These are phyloP conservation scores for Pseudogymnoascus sp. DNA, from an alignment of 2,329 filamentous ascomycete species.

Conservation along the genomic window DNA sequence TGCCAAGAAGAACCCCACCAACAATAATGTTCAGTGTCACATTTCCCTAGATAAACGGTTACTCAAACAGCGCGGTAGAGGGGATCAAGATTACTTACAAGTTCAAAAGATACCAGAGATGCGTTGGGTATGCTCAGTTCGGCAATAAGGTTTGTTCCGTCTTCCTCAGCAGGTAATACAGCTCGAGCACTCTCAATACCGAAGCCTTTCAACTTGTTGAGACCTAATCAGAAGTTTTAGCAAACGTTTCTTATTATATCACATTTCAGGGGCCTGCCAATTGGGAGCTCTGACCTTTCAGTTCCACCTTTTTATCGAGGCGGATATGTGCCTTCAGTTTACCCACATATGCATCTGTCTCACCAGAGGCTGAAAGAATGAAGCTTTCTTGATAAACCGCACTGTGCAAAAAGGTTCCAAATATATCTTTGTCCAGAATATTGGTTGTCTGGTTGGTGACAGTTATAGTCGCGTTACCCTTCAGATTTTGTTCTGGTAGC, in stretches of 20 bases:
- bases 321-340: constrained; percentile 28
- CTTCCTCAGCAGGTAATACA: constrained; percentile 14
- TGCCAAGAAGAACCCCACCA: constrained; percentile 35
- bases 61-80: neutral
- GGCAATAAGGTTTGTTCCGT: constrained; percentile 21
- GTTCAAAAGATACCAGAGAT: neutral
- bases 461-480: neutral
- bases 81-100: neutral
- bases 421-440: neutral
- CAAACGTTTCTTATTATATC: neutral
- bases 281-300: constrained; percentile 26
- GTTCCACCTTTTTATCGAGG: constrained; percentile 29
- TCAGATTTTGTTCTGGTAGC: constrained; percentile 13
- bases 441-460: neutral
- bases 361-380: neutral
- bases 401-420: constrained; percentile 1
- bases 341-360: neutral
- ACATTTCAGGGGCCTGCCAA: neutral
- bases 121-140: neutral
- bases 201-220: constrained; percentile 19
- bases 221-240: constrained; percentile 2
- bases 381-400: constrained; percentile 3
- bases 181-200: constrained; percentile 11
- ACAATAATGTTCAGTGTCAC: constrained; percentile 39
- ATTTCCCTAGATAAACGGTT: constrained; percentile 29